Evolutionary conservation across 2,329 filamentous ascomycete genomes (phyloP), one percentile per base, ranked within the genome.

Genomic region (Fusarium sambucinum): DNA sequence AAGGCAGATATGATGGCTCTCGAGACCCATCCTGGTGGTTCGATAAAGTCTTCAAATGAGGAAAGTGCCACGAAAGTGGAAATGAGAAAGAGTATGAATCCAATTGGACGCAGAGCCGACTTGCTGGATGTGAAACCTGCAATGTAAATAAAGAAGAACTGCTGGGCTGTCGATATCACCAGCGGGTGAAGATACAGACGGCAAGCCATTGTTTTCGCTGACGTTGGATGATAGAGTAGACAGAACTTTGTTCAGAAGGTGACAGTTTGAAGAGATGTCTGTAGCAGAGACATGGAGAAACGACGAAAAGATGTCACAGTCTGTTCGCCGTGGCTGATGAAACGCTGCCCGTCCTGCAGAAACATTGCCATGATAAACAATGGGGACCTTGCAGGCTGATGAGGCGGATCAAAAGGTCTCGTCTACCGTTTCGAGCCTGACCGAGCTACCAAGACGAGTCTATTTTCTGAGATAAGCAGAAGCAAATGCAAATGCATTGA

Each of bases 81-180:
- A 10, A 68, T 32, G 33, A 71, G 67, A 21, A 70, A 70, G 6
- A 70, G 7, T 1, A 55, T 21, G 30, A 71, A 71, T 0, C 68
- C 64, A 53, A 71, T 52, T 53, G 67, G 67, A 1, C 68, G 68
- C 6, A 70, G 46, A 1, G 64, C n/a, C 11, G 68, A 70, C 8
- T 50, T 55, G 10, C 40, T 53, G 4, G 68, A 55, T 8, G 66
- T 70, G 48, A 70, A 69, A 38, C 68, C 68, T 4, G 68, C 68
- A 27, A 70, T 59, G 17, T 66, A 71, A n/a, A 71, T 71, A 47
- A 70, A 71, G 55, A 71, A 62, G 55, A 71, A 71, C 30, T 71
- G 68, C 38, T 71, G 68, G 0, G 40, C 57, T 9, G 67, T 68
- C 14, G 67, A 71, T 38, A 71, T 63, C 27, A 56, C 40, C 41